Evolutionary conservation across 1,139 yeast species (phyloP), one percentile per base, ranked within the genome.

Genomic region (Entelexis sorbosivorans): DNA sequence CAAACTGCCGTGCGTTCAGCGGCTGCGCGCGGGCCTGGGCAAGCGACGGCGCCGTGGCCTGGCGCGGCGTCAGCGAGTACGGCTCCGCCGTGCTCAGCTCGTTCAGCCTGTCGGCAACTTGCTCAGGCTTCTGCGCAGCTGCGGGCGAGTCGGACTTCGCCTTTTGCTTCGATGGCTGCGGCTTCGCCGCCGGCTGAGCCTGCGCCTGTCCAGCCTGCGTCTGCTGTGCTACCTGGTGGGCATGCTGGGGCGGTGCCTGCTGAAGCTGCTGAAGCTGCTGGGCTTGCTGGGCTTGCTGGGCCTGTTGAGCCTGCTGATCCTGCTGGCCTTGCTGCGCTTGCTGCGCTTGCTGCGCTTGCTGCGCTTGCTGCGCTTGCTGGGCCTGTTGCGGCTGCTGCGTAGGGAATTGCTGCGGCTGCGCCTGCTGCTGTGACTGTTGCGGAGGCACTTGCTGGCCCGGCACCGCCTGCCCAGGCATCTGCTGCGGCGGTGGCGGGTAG

Each of bases 11-110:
- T n/a, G 31, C 44, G 29, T 32, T 32, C 38, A 32, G 38, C 16
- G 46, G 46, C 46, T 35, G 20, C 22, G 32, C 39, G 6, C 47
- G 20, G 8, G 47, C 32, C 36, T 29, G 44, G n/a, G 44, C 36
- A 13, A 38, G 38, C 38, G 29, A 32, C 29, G 44, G 38, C 13
- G 39, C 49, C 10, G 38, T 17, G 20, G 38, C 20, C 20, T 17
- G 19, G 29, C 46, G 46, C 29, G 46, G 46, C 14, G 36, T 20
- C 46, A 42, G 38, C 33, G 46, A 42, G 46, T 42, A 42, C 19
- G 46, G 46, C 38, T 19, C 46, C 14, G 29, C 29, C 7, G 46
- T 42, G 38, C 24, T 39, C 11, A 39, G 33, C 26, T 39, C 44
- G 34, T 24, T 11, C 9, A 32, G 46, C 38, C 32, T 32, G 17